Base-by-base conservation (phyloP, 2,329 filamentous ascomycete species). In the Paradendryphiella salina region DNA sequence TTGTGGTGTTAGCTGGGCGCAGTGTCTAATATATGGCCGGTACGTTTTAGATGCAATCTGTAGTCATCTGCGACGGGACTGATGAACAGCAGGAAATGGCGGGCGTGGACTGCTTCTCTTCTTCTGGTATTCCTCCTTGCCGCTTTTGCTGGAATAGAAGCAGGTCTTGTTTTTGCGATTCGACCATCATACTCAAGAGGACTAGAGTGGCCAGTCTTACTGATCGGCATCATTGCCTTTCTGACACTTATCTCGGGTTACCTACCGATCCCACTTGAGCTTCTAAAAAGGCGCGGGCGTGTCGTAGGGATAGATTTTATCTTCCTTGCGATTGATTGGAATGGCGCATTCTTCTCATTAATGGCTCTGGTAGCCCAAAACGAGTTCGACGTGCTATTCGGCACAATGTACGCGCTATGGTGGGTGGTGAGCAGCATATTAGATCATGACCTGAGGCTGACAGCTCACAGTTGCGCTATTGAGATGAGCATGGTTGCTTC, bases 341-440 rank as follows among this genome's bases (percentile, higher is more conserved):
- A 76, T 1, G 84, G 84, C 0, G 83, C 82, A 0, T 76, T 86
- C 44, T 85, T 86, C 65, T 84, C 82, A 0, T 75, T 85, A 11
- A 77, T 85, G 73, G 80, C 82, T 0, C 67, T 85, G 4, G 82
- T 79, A 32, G 80, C 79, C 0, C 82, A 86, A 57, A 76, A 78
- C 9, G 77, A 76, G 1, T 85, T 85, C 59, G 84, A 86, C 56
- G 67, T 82, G 2, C 65, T 85, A 0, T 84, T 82, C 6, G 82
- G 82, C 0, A 74, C 81, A 0, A 67, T 83, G 57, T 86, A 85
- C 63, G 80, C 83, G 38, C 62, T 82, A 5, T 82, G 81, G 57
- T 63, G 46, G 35, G 57, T 39, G 2, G 4, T 10, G 4, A 4
- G 8, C 26, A n/a, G 11, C 8, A 6, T 14, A 14, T 10, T 11